A percentile compares a stretch with the other conserved stretches of the same genome.
phyloP scores from a whole-genome alignment of 768 basidiomycete species.

The Mycena metata region DNA sequence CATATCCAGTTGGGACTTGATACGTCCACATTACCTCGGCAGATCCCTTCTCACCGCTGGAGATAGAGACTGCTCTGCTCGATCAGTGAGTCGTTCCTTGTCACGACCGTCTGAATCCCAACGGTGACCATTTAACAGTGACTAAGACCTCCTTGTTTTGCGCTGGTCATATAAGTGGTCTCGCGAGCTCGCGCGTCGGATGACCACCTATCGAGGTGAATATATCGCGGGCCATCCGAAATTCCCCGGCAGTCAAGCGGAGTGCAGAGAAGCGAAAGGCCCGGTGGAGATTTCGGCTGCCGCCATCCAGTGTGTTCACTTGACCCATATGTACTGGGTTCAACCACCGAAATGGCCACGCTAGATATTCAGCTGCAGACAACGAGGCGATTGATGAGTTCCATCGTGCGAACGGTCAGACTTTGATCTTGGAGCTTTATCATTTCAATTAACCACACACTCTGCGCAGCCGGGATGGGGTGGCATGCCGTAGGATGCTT shows the following conservation, averaged over 20 bases:
- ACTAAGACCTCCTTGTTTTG: constrained; percentile 46
- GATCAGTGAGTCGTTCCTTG: too few species aligned
- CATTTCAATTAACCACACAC: neutral
- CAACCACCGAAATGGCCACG: neutral
- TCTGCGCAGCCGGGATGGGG: neutral
- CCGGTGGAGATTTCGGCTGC: constrained; percentile 31
- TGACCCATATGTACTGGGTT: neutral
- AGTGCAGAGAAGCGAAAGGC: constrained; percentile 14
- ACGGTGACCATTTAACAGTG: neutral
- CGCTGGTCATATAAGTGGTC: constrained; percentile 53
- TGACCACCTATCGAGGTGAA: constrained; percentile 44
- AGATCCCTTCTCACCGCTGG: too few species aligned
- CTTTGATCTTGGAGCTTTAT: too few species aligned
- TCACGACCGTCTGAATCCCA: too few species aligned
- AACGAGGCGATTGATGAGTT: constrained; percentile 38
- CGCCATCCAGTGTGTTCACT: constrained; percentile 27
- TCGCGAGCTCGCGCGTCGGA: constrained; percentile 57
- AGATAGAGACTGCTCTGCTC: too few species aligned
- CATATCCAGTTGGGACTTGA: too few species aligned
- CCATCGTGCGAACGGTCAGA: constrained; percentile 15
- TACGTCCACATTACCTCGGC: too few species aligned
- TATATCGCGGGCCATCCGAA: constrained; percentile 7
- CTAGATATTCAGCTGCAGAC: constrained; percentile 37
- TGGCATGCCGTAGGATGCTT: constrained; percentile 26
- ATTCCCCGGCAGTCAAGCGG: constrained; percentile 12